phyloP scores from a whole-genome alignment of 148 eudicot species.

The Simmondsia chinensis region DNA sequence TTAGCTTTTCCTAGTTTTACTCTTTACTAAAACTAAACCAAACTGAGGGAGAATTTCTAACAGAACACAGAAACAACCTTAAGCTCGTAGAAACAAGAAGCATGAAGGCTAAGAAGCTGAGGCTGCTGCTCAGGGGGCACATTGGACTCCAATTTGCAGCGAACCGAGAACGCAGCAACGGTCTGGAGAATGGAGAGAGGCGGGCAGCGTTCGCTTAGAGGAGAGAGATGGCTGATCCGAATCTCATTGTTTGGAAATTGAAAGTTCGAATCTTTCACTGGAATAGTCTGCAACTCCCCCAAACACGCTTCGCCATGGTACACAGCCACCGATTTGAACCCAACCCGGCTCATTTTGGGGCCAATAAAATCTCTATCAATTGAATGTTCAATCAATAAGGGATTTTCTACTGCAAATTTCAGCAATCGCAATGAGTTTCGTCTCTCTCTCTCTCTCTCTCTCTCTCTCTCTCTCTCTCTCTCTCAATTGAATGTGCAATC shows the following conservation, averaged over 20 bases:
- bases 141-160: slow-evolving; percentile 67
- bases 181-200: slow-evolving; percentile 73
- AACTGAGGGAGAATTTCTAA: too few species aligned
- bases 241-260: slow-evolving; percentile 77
- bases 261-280: slow-evolving; percentile 30
- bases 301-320: slow-evolving; percentile 49
- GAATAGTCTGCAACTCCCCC: slow-evolving; percentile 47
- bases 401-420: slow-evolving; percentile 10
- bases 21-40: too few species aligned
- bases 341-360: too few species aligned
- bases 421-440: slow-evolving; percentile 10
- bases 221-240: slow-evolving; percentile 50
- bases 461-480: too few species aligned
- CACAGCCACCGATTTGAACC: slow-evolving; percentile 57
- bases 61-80: slow-evolving; percentile 52
- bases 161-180: slow-evolving; percentile 49
- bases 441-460: too few species aligned
- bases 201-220: slow-evolving; percentile 49
- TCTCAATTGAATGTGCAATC: too few species aligned
- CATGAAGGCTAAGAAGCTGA: slow-evolving; percentile 44
- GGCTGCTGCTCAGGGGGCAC: slow-evolving; percentile 26
- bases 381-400: too few species aligned
- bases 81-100: slow-evolving; percentile 59
- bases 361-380: too few species aligned
- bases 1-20: too few species aligned